These are phyloP conservation scores for Penicillium corylophilum DNA, from an alignment of 2,329 filamentous ascomycete genomes.

Conservation along the genomic window DNA sequence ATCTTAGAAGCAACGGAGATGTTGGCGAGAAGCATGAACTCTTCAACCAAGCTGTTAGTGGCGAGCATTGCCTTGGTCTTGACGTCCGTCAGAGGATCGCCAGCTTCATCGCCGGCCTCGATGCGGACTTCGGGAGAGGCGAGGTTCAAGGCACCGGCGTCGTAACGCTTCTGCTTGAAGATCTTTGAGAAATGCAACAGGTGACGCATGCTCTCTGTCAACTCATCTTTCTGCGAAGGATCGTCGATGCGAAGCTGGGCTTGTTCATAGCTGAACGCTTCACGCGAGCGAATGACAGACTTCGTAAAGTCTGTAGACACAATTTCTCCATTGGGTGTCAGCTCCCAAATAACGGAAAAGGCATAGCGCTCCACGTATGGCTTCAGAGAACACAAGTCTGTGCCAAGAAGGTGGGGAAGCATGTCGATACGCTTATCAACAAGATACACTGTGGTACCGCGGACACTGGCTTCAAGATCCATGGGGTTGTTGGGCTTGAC, in stretches of 20 bases:
- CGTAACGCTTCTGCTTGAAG: slow-evolving; percentile 91
- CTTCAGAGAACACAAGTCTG: slow-evolving; percentile 93
- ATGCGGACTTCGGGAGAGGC: slow-evolving; percentile 98
- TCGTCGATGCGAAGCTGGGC: slow-evolving; percentile 95
- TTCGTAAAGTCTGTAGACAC: slow-evolving; percentile 88
- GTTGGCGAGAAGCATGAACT: slow-evolving; percentile 99
- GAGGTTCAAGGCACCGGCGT: slow-evolving; percentile 89
- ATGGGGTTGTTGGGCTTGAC: slow-evolving; percentile 96
- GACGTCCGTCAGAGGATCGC: slow-evolving; percentile 84
- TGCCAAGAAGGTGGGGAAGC: slow-evolving; percentile 94
- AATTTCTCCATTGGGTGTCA: slow-evolving; percentile 80
- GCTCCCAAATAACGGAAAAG: slow-evolving; percentile 85
- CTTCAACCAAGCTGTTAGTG: slow-evolving; percentile 96
- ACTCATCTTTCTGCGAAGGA: slow-evolving; percentile 76
- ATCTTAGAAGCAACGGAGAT: slow-evolving; percentile 89
- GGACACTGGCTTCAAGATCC: slow-evolving; percentile 90
- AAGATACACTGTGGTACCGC: slow-evolving; percentile 94
- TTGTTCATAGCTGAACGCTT: slow-evolving; percentile 97
- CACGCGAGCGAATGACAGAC: slow-evolving; percentile 92
- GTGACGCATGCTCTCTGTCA: slow-evolving; percentile 85
- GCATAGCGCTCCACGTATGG: slow-evolving; percentile 94
- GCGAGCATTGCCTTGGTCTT: slow-evolving; percentile 92
- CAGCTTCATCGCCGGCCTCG: slow-evolving; percentile 90
- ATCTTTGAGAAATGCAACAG: slow-evolving; percentile 88
- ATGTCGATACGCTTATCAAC: slow-evolving; percentile 99